A percentile compares a stretch with the other conserved stretches of the same genome.
Conservation (phyloP, 495 filamentous ascomycete species). For the Copromyces sp. region DNA sequence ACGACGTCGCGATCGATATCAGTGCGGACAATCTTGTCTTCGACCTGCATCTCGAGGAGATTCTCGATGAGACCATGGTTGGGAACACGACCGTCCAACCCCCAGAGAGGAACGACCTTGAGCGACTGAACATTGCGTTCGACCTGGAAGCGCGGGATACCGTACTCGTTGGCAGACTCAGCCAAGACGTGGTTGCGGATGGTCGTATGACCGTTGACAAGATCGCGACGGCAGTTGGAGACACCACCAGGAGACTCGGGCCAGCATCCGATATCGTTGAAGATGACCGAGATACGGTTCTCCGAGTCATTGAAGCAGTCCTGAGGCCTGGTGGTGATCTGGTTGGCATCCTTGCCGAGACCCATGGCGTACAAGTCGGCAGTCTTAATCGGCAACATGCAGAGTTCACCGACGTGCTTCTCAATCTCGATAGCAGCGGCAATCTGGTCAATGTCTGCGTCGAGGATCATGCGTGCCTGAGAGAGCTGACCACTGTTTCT, state of each 20-base stretch:
- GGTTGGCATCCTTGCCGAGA: conserved; percentile 47
- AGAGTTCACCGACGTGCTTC: conserved; percentile 47
- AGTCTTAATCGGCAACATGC: conserved; percentile 49
- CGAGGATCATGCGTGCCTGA: conserved; percentile 45
- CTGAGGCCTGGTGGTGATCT: conserved; percentile 32
- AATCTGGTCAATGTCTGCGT: conserved; percentile 45
- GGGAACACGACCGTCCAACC: conserved; percentile 52
- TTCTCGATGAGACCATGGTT: conserved; percentile 56
- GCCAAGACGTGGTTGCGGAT: conserved; percentile 59
- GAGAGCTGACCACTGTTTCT: conserved; percentile 45
- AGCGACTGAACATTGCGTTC: conserved; percentile 56
- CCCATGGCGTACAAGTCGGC: conserved; percentile 56
- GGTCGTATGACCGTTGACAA: conserved; percentile 52
- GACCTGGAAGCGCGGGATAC: conserved; percentile 55
- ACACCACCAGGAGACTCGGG: conserved; percentile 58
- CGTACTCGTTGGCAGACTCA: conserved; percentile 56
- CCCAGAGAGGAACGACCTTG: conserved; percentile 58
- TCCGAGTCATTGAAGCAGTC: conserved; percentile 39
- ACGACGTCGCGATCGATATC: conserved; percentile 43
- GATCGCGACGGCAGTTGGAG: conserved; percentile 56
- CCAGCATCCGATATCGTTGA: conserved; percentile 56
- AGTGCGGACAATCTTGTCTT: conserved; percentile 41
- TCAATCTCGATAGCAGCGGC: conserved; percentile 53
- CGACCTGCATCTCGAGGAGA: conserved; percentile 50
- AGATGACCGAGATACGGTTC: conserved; percentile 49